These are phyloP conservation scores for Vanrija humicola DNA, from an alignment of 1,284 basidiomycete genomes.

Conservation along the genomic window DNA sequence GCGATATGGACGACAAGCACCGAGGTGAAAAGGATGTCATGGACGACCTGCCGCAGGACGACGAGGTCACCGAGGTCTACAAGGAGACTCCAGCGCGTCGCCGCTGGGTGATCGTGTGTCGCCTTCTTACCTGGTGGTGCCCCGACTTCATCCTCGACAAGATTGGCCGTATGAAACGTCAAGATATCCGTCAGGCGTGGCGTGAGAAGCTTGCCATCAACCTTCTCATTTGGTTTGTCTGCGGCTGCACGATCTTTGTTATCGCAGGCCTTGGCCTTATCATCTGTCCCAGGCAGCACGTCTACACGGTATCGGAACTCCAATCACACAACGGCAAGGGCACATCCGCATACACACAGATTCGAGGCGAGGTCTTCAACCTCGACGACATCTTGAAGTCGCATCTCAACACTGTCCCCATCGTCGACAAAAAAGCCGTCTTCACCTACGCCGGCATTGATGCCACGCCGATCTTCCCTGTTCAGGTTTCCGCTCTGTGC, in stretches of 20 bases:
- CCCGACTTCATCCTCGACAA: constrained; percentile 68
- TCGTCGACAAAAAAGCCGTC: constrained; percentile 71
- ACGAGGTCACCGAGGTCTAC: constrained; percentile 80
- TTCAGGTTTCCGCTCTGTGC: constrained; percentile 94
- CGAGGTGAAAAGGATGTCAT: constrained; percentile 68
- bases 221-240: constrained; percentile 92
- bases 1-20: constrained; percentile 68
- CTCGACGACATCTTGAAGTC: constrained; percentile 43
- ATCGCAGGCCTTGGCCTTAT: constrained; percentile 82
- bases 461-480: constrained; percentile 81
- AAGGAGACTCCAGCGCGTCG: constrained; percentile 74
- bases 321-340: constrained; percentile 64
- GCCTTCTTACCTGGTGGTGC: constrained; percentile 88
- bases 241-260: constrained; percentile 81
- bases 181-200: constrained; percentile 94
- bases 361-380: constrained; percentile 79
- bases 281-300: constrained; percentile 92
- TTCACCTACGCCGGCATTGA: constrained; percentile 73
- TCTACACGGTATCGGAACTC: constrained; percentile 77
- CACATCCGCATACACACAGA: constrained; percentile 71
- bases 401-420: constrained; percentile 66
- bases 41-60: constrained; percentile 71
- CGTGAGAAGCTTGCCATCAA: constrained; percentile 95
- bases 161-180: constrained; percentile 84
- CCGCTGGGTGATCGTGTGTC: constrained; percentile 83